Base-by-base conservation (phyloP, 371 early-diverging fungal species). In the Mortierella sp. region DNA sequence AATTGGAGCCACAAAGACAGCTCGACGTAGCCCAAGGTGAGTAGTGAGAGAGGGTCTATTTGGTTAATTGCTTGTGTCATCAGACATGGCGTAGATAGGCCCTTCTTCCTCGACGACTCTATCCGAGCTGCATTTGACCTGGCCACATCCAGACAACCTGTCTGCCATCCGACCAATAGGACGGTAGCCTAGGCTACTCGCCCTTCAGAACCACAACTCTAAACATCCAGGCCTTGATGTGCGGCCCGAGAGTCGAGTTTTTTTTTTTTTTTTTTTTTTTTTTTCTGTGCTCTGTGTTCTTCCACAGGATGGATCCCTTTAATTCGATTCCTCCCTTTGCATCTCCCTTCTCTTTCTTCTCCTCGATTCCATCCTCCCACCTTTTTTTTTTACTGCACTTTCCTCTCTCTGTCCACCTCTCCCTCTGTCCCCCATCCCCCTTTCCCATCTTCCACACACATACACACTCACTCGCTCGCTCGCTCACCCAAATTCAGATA, bases 311-410 rank as follows among this genome's bases (percentile, higher is more conserved):
- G 21, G 15, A 11, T n/a, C 15, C 28, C 19, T 11, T 19, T 1
- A 21, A 21, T 53, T 53, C 25, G n/a, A 23, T 28, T 44, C 50
- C 25, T 61, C 53, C 55, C 28, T 21, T 58, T 46, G n/a, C 28
- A 7, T 21, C 53, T 26, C 12, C 19, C n/a, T 48, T 23, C 15
- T 64, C 30, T 23, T 23, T 26, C 23, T 19, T 26, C 23, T 19
- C 26, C 23, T 26, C 23, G 23, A 16, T 23, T 53, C 53, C 53
- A 53, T 53, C n/a, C 50, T 21, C 16, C 14, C 21, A 21, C 21
- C 50, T 50, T n/a, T n/a, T n/a, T n/a, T n/a, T n/a, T n/a, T n/a
- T n/a, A n/a, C n/a, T 50, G n/a, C 50, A 19, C 47, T 25, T 52
- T 18, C 48, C 55, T n/a, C 57, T 48, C 25, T 11, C 21, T n/a